Conservation (phyloP, 192 early-diverging fungal species). For the Umbelopsis vinacea region DNA sequence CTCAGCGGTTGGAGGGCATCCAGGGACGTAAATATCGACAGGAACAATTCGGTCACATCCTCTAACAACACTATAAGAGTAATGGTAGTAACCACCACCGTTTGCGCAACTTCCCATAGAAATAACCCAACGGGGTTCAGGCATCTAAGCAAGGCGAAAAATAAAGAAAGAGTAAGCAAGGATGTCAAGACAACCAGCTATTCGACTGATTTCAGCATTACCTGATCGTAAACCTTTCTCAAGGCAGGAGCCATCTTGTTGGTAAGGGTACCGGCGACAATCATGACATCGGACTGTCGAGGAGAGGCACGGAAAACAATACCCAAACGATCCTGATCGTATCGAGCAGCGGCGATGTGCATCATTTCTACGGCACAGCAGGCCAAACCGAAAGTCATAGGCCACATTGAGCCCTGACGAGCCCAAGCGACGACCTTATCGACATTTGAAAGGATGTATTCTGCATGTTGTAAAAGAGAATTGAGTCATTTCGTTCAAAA, state of each 20-base stretch:
- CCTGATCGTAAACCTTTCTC: slow-evolving; percentile 68
- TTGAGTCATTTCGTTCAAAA: neutral
- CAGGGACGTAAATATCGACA: slow-evolving; percentile 95
- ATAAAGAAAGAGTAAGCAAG: neutral
- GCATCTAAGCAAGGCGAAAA: slow-evolving; percentile 64
- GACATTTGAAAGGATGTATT: slow-evolving; percentile 87
- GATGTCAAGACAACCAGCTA: no score
- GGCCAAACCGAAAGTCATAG: slow-evolving; percentile 86
- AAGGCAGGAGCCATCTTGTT: slow-evolving; percentile 98
- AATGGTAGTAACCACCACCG: slow-evolving; percentile 99
- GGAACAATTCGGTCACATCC: slow-evolving; percentile 97
- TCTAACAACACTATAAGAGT: slow-evolving; percentile 94
- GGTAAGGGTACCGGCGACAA: slow-evolving; percentile 97
- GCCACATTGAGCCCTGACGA: slow-evolving; percentile 90
- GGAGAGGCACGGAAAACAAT: slow-evolving; percentile 97
- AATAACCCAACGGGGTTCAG: slow-evolving; percentile 98
- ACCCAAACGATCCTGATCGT: slow-evolving; percentile 97
- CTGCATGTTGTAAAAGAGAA: slow-evolving; percentile 33
- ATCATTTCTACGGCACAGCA: slow-evolving; percentile 98
- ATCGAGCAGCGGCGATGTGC: slow-evolving; percentile 96
- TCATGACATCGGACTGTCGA: slow-evolving; percentile 98
- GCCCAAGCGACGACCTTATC: slow-evolving; percentile 94
- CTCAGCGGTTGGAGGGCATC: slow-evolving; percentile 97
- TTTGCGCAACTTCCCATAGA: slow-evolving; percentile 99
- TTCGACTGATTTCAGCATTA: slow-evolving; percentile 21